Evolutionary conservation across 495 filamentous ascomycete genomes (phyloP).

Genomic region (Parmelia sp.): DNA sequence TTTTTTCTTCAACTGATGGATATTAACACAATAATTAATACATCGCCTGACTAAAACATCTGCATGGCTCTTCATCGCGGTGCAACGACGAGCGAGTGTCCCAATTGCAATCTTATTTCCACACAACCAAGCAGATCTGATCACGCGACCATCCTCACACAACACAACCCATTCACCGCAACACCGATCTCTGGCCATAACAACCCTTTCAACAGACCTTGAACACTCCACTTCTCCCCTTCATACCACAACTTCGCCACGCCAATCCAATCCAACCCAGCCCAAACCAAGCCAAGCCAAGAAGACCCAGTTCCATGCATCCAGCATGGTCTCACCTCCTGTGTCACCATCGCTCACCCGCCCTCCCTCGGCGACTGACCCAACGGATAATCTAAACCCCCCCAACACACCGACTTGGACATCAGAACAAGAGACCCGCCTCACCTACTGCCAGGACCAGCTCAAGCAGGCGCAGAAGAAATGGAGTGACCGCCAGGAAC

Average conservation of each 20-base stretch:
- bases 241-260: background rate
- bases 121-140: background rate
- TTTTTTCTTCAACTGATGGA: background rate
- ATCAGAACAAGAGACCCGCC: constrained; percentile 13
- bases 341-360: constrained; percentile 6
- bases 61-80: constrained; percentile 2
- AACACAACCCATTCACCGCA: background rate
- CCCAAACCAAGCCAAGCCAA: background rate
- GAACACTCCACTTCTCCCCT: background rate
- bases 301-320: constrained; percentile 5
- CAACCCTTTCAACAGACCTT: background rate
- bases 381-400: constrained; percentile 3
- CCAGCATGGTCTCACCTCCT: constrained; percentile 9
- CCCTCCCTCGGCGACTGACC: background rate
- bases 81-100: background rate
- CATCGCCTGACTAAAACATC: background rate
- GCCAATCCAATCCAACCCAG: background rate
- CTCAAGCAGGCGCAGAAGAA: constrained; percentile 20
- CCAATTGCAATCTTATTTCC: background rate
- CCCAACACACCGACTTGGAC: constrained; percentile 14
- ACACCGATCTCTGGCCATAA: background rate
- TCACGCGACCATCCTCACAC: constrained; percentile 6
- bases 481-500: constrained; percentile 24
- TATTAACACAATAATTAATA: background rate
- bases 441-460: constrained; percentile 18